Evolutionary conservation across 495 filamentous ascomycete genomes (phyloP).

Genomic region (Xylaria acuta): DNA sequence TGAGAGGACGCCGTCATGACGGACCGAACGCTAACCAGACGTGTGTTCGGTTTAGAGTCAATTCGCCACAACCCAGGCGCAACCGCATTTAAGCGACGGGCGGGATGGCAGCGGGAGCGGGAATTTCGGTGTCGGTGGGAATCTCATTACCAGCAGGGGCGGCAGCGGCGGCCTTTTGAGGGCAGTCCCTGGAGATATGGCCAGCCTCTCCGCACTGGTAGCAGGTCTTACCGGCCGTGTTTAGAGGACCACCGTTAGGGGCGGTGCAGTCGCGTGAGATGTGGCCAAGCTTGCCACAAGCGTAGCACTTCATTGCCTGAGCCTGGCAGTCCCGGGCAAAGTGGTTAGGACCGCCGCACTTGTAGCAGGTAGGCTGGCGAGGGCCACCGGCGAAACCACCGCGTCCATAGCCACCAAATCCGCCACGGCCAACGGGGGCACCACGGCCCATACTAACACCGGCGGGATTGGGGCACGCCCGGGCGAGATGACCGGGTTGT

Average conservation of each 20-base stretch:
- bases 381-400: slow-evolving; percentile 75
- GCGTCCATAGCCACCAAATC: slow-evolving; percentile 68
- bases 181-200: slow-evolving; percentile 95
- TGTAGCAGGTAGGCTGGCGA: slow-evolving; percentile 95
- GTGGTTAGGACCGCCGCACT: slow-evolving; percentile 99
- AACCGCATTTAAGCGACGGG: slow-evolving; percentile 42
- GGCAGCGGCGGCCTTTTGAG: slow-evolving; percentile 59
- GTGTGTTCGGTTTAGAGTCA: neutral
- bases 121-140: slow-evolving; percentile 43
- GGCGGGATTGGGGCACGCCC: slow-evolving; percentile 80
- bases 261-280: slow-evolving; percentile 98
- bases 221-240: slow-evolving; percentile 96
- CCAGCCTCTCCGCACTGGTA: slow-evolving; percentile 96
- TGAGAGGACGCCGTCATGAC: neutral
- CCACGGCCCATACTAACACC: slow-evolving; percentile 68
- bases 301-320: slow-evolving; percentile 99
- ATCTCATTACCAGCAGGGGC: slow-evolving; percentile 55
- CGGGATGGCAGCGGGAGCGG: slow-evolving; percentile 40
- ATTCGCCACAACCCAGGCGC: neutral
- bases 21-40: slow-evolving; percentile 6
- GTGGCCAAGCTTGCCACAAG: slow-evolving; percentile 97
- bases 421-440: slow-evolving; percentile 68
- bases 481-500: slow-evolving; percentile 87
- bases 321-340: slow-evolving; percentile 99
- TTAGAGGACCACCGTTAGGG: slow-evolving; percentile 94